Percentiles rank a stretch among this genome's conserved stretches.
Conservation (phyloP, 768 basidiomycete genomes). For the Lentinula boryana region DNA sequence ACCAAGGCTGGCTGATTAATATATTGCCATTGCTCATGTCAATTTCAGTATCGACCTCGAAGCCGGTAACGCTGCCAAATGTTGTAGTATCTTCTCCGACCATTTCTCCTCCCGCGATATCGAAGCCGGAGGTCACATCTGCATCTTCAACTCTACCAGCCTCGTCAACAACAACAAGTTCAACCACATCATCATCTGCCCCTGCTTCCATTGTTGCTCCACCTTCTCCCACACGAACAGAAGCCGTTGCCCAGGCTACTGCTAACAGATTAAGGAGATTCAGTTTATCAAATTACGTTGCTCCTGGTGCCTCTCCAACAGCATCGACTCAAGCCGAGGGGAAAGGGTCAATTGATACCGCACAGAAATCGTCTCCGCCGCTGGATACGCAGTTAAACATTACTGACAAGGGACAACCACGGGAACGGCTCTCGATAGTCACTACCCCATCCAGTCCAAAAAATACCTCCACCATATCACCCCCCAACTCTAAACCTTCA, state of each 20-base stretch:
- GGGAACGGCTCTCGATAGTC: not conserved
- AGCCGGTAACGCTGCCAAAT: not conserved
- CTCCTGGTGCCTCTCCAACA: not conserved
- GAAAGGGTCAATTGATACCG: not conserved
- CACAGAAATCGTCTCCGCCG: not conserved
- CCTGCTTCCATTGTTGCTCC: not conserved
- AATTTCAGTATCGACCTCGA: not conserved
- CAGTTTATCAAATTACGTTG: conserved; percentile 4
- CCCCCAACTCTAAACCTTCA: not conserved
- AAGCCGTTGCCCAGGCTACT: conserved; percentile 3
- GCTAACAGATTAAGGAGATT: conserved; percentile 3
- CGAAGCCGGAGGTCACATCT: not conserved
- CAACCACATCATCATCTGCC: not conserved
- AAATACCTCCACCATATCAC: not conserved
- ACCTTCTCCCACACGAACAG: not conserved
- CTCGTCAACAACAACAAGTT: not conserved
- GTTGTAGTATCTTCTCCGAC: not conserved
- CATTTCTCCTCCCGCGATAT: not conserved
- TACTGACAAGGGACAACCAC: not conserved
- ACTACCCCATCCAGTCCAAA: not conserved
- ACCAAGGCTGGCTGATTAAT: not conserved
- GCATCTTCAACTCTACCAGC: not conserved
- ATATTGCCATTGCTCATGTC: not conserved
- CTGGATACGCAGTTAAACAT: not conserved
- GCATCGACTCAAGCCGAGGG: not conserved